Percentiles rank a stretch among this genome's conserved stretches.
phyloP scores from a whole-genome alignment of 2,329 filamentous ascomycete genomes.

The Clonostachys rosea region DNA sequence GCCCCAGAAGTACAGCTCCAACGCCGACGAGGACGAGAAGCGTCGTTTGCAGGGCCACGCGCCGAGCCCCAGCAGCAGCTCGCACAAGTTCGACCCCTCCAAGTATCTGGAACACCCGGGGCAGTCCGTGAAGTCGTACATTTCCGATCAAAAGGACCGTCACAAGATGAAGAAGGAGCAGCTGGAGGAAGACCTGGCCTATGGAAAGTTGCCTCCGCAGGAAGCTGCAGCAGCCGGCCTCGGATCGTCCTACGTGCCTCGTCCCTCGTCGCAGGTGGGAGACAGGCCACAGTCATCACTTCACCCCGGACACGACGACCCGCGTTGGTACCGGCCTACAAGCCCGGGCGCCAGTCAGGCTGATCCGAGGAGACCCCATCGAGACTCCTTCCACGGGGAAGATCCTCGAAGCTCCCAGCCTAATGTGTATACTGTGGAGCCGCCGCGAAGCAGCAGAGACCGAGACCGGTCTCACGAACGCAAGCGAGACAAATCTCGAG shows the following conservation, averaged over 20 bases:
- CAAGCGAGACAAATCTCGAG: slow-evolving; percentile 18
- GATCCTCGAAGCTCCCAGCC: slow-evolving; percentile 29
- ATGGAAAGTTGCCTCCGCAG: slow-evolving; percentile 23
- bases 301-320: too few relatives aligned
- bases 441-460: slow-evolving; percentile 11
- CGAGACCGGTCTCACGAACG: slow-evolving; percentile 25
- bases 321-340: background rate
- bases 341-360: slow-evolving; percentile 15
- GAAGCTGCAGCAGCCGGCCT: slow-evolving; percentile 1
- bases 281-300: background rate
- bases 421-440: slow-evolving; percentile 36
- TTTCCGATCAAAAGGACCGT: slow-evolving; percentile 13
- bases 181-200: slow-evolving; percentile 44
- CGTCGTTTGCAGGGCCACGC: slow-evolving; percentile 32
- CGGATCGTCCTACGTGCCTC: background rate
- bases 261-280: background rate
- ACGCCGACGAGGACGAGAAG: slow-evolving; percentile 17
- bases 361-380: slow-evolving; percentile 11
- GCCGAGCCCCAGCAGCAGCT: slow-evolving; percentile 14
- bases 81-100: slow-evolving; percentile 6
- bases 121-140: too few relatives aligned
- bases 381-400: slow-evolving; percentile 12
- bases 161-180: slow-evolving; percentile 11
- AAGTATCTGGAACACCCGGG: background rate
- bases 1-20: slow-evolving; percentile 33